These are phyloP conservation scores for Barnettozyma hawaiiensis DNA, from an alignment of 1,139 yeast species.

Conservation along the genomic window DNA sequence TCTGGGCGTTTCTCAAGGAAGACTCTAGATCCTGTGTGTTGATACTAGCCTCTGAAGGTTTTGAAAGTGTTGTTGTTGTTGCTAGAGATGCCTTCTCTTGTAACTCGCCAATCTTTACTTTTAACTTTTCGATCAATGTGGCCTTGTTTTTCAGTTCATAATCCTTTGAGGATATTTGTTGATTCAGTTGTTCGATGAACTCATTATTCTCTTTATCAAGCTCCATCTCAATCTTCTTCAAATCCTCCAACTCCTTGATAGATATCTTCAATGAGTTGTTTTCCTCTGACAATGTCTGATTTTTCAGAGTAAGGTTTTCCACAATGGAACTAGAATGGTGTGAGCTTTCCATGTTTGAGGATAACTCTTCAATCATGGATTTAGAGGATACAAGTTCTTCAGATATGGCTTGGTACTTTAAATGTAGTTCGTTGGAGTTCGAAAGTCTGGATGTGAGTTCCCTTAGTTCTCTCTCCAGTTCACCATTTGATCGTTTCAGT, in stretches of 20 bases:
- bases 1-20: background rate
- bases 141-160: conserved; percentile 28
- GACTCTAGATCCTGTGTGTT: background rate
- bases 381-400: conserved; percentile 37
- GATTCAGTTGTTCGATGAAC: conserved; percentile 49
- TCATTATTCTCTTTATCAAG: conserved; percentile 53
- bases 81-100: conserved; percentile 2
- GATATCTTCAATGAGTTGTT: conserved; percentile 37
- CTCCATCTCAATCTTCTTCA: conserved; percentile 55
- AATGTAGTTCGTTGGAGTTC: background rate
- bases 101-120: conserved; percentile 32
- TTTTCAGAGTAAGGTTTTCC: conserved; percentile 52
- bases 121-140: conserved; percentile 30
- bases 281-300: conserved; percentile 39
- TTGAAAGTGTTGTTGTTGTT: background rate
- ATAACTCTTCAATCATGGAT: conserved; percentile 39
- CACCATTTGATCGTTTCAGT: background rate
- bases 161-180: conserved; percentile 38
- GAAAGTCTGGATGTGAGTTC: background rate
- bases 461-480: background rate
- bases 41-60: background rate
- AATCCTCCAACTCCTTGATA: conserved; percentile 52
- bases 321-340: conserved; percentile 43
- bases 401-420: conserved; percentile 15
- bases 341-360: conserved; percentile 38